phyloP scores from a whole-genome alignment of 208 protist genomes.

The Trypanosoma brucei region DNA sequence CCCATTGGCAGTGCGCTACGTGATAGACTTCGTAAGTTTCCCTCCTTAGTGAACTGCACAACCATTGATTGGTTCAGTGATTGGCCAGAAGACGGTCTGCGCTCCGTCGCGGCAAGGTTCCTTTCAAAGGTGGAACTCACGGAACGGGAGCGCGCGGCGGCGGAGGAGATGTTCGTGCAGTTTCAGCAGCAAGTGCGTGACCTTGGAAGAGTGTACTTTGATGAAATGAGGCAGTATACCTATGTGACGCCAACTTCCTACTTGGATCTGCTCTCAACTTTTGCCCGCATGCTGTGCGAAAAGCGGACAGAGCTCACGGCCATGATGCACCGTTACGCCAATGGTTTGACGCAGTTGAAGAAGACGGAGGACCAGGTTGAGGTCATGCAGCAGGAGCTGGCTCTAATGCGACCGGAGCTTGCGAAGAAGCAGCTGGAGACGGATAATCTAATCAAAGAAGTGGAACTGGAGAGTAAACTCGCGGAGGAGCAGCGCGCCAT shows the following conservation, averaged over 20 bases:
- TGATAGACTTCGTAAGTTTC: constrained; percentile 94
- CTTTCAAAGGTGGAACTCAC: constrained; percentile 78
- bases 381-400: constrained; percentile 91
- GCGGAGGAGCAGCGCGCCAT: constrained; percentile 82
- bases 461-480: constrained; percentile 84
- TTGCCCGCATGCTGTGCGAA: constrained; percentile 80
- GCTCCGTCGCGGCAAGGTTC: constrained; percentile 85
- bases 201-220: constrained; percentile 74
- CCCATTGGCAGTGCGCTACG: constrained; percentile 95
- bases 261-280: constrained; percentile 92
- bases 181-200: constrained; percentile 91
- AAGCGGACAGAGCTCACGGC: constrained; percentile 84
- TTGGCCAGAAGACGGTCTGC: constrained; percentile 96
- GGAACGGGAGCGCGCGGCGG: constrained; percentile 48
- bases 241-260: constrained; percentile 97
- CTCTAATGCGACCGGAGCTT: constrained; percentile 89
- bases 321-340: constrained; percentile 85
- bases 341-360: constrained; percentile 82
- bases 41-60: constrained; percentile 97
- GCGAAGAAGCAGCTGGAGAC: constrained; percentile 89
- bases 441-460: constrained; percentile 75
- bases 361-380: constrained; percentile 94
- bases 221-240: constrained; percentile 85
- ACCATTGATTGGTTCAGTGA: constrained; percentile 98
- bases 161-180: constrained; percentile 88